These are phyloP conservation scores for Russula sp. DNA, from an alignment of 768 basidiomycete species.

Conservation along the genomic window DNA sequence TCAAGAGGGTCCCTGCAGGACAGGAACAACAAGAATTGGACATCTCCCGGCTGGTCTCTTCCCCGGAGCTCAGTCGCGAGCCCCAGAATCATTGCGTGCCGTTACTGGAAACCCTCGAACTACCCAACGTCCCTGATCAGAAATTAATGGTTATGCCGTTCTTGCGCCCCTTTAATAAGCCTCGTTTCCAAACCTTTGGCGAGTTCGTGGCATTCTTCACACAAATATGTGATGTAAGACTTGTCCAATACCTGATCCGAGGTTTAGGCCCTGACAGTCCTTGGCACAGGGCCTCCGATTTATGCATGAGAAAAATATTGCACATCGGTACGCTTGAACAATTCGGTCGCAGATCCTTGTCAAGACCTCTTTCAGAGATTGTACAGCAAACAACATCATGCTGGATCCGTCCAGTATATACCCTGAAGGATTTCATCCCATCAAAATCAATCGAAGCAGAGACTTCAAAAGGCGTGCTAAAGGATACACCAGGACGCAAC, in stretches of 20 bases:
- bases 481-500: constrained; percentile 29
- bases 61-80: not conserved
- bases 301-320: constrained; percentile 26
- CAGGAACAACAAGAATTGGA: constrained; percentile 4
- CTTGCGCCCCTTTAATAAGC: constrained; percentile 15
- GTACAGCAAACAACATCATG: constrained; percentile 26
- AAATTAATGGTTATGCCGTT: constrained; percentile 21
- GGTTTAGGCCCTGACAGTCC: not conserved
- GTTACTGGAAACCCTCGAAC: constrained; percentile 10
- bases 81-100: constrained; percentile 19
- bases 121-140: not conserved
- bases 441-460: constrained; percentile 9
- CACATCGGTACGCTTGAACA: constrained; percentile 29
- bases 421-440: constrained; percentile 29
- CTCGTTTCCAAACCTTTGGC: constrained; percentile 19
- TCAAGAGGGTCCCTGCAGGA: constrained; percentile 15
- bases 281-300: constrained; percentile 25
- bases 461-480: constrained; percentile 27
- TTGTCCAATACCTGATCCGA: not conserved
- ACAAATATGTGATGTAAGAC: constrained; percentile 12
- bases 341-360: not conserved
- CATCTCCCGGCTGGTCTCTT: constrained; percentile 2
- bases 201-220: constrained; percentile 23
- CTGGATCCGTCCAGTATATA: constrained; percentile 29
- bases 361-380: constrained; percentile 8